Conservation (phyloP, 176 grass and related monocot species). For the Eleusine indica region DNA sequence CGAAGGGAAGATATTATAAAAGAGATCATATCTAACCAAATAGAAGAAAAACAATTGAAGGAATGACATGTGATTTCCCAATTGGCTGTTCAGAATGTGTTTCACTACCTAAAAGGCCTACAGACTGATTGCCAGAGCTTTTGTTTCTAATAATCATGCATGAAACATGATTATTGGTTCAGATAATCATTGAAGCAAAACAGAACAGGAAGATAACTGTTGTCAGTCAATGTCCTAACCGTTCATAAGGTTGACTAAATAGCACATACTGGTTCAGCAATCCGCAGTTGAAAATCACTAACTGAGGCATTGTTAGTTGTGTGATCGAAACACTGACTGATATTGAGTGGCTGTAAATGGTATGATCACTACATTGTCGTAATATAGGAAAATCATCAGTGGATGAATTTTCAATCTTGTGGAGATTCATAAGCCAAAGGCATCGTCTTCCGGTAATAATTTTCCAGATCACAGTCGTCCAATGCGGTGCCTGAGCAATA, state of each 20-base stretch:
- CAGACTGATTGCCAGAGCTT: conserved; percentile 5
- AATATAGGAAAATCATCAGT: too few species aligned
- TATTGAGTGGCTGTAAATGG: not conserved
- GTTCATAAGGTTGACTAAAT: too few species aligned
- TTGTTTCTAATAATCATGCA: conserved; percentile 13
- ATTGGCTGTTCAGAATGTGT: not conserved
- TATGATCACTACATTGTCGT: too few species aligned
- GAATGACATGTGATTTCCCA: not conserved
- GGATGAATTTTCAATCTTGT: too few species aligned
- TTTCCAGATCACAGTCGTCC: too few species aligned
- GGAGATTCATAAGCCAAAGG: not conserved
- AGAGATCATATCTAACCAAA: conserved; percentile 12
- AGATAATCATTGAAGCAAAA: not conserved
- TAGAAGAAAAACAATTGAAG: conserved; percentile 6
- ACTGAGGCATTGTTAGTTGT: not conserved
- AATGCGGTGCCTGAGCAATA: too few species aligned
- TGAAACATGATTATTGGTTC: conserved; percentile 15
- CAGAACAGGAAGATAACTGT: too few species aligned
- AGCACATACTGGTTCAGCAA: too few species aligned
- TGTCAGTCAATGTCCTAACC: too few species aligned
- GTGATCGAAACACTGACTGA: not conserved
- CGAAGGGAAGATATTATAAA: conserved; percentile 14
- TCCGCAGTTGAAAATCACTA: not conserved
- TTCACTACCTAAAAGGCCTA: not conserved
- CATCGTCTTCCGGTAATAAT: not conserved